phyloP scores from a whole-genome alignment of 2,329 filamentous ascomycete genomes.

The Ophiostoma quercus region DNA sequence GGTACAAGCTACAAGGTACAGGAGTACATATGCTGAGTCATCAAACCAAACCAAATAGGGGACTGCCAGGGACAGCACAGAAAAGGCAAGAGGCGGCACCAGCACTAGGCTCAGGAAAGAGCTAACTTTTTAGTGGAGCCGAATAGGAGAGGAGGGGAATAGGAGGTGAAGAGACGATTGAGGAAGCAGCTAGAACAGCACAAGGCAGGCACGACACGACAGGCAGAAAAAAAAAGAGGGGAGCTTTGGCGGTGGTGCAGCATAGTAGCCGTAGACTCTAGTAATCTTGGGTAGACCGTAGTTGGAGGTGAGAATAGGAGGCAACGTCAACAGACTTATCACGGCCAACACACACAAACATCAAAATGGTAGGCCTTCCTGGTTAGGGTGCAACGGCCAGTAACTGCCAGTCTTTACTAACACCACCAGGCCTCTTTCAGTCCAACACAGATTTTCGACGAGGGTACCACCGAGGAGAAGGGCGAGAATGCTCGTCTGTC shows the following conservation, averaged over 20 bases:
- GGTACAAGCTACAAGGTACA: not conserved
- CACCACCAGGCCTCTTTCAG: constrained; percentile 58
- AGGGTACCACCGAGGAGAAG: constrained; percentile 95
- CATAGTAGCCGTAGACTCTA: not conserved
- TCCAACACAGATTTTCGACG: constrained; percentile 95
- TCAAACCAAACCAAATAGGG: not conserved
- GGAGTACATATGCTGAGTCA: constrained; percentile 5
- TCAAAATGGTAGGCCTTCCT: not conserved
- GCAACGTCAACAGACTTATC: constrained; percentile 8
- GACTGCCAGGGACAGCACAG: not conserved
- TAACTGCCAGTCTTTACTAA: not conserved
- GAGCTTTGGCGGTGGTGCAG: constrained; percentile 16
- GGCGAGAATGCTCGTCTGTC: constrained; percentile 97
- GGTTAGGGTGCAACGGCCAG: no score
- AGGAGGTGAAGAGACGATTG: not conserved
- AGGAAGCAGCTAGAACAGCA: constrained; percentile 17
- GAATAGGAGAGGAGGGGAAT: constrained; percentile 12
- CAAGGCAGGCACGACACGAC: constrained; percentile 11
- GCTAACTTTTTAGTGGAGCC: not conserved
- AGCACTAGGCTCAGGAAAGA: not conserved
- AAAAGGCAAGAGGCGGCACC: not conserved
- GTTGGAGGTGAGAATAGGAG: constrained; percentile 1
- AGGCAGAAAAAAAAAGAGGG: constrained; percentile 18
- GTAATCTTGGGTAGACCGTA: constrained; percentile 9
- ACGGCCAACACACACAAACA: not conserved